Conservation (phyloP, 2,329 filamentous ascomycete genomes). For the Cadophora sp. region DNA sequence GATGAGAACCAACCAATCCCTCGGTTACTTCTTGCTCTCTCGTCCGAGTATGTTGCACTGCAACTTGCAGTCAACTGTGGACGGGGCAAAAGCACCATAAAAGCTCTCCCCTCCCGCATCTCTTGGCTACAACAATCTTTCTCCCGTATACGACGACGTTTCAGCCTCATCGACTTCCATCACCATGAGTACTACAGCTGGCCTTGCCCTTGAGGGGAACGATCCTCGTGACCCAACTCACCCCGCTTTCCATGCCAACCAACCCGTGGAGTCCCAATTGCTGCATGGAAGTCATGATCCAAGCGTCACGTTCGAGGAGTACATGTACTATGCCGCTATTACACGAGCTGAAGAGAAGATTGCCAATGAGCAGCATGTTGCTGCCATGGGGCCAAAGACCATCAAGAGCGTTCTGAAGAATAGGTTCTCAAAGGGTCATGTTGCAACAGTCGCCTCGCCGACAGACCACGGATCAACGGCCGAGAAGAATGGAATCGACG, state of each 20-base stretch:
- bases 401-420: constrained; percentile 35
- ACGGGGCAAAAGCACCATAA: constrained; percentile 1
- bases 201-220: constrained; percentile 38
- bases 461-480: constrained; percentile 18
- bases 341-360: constrained; percentile 46
- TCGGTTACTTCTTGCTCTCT: background rate
- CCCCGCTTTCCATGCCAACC: constrained; percentile 17
- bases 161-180: constrained; percentile 3
- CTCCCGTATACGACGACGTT: background rate
- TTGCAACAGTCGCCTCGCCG: constrained; percentile 15
- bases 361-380: constrained; percentile 33
- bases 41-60: background rate
- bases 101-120: constrained; percentile 9
- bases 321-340: constrained; percentile 46
- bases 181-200: constrained; percentile 33
- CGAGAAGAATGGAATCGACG: constrained; percentile 29
- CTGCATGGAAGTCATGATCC: constrained; percentile 41
- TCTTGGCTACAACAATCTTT: constrained; percentile 4
- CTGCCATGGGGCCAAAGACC: constrained; percentile 31
- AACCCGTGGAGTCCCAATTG: constrained; percentile 33
- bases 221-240: constrained; percentile 37
- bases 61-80: no score
- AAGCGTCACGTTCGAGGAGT: constrained; percentile 47
- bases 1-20: constrained; percentile 9
- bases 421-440: constrained; percentile 34